Evolutionary conservation across 257 asterid genomes (phyloP), one percentile per base, ranked within the genome.

Genomic region (Solanum tarapatanum): DNA sequence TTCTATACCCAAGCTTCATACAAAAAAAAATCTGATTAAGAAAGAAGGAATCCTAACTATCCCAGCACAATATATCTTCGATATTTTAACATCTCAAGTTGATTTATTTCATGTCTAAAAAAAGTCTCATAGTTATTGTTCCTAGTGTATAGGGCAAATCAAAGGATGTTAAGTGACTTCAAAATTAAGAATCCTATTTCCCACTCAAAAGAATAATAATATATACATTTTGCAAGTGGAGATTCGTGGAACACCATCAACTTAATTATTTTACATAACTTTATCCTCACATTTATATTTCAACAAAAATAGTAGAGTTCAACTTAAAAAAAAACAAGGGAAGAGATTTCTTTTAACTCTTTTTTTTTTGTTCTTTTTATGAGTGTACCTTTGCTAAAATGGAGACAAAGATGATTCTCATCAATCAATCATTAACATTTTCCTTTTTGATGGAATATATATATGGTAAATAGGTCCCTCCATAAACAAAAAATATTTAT

Each of bases 371-470:
- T 88, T 58, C 93, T 86, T 86, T 88, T 86, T 32, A 19, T 76
- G 30, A 41, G 87, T 88, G 87, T 86, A 33, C 89, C 91, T 87
- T 79, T 62, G 87, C 86, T 82, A 60, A 74, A 88, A 87, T 87
- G 91, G 85, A 88, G 89, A 90, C 89, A 90, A 87, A 88, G 87
- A 90, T 86, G 91, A 89, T 86, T 12, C 89, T 79, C 87, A 83
- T 87, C 87, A 89, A 82, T 88, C 87, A 87, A 39, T 89, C 84
- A 73, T 43, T 26, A n/a, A 36, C 70, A 79, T 85, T 76, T 84
- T 74, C 60, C 41, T 80, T 80, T 80, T 45, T 45, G 36, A 80
- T 28, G 68, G 68, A 43, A 41, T 77, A 77, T 79, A 45, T 79
- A 39, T 17, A 51, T 51, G 79, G 72, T 87, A 43, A 91, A 88